Base-by-base conservation (phyloP, 257 asterid genomes). In the Solanum sparsipilum region DNA sequence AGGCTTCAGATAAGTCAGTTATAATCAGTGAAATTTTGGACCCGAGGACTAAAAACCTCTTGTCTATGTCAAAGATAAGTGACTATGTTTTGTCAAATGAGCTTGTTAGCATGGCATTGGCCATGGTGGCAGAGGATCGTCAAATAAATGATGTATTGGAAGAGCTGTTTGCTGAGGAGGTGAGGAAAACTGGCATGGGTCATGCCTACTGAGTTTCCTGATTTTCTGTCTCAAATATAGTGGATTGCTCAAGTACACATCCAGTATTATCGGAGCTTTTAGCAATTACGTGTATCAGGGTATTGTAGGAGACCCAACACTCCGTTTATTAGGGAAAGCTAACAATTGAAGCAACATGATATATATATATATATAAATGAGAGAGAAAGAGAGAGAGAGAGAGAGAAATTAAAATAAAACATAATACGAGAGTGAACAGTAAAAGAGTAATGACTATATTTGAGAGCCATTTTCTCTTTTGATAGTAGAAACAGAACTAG, bases 121-220 rank as follows among this genome's bases (percentile, higher is more conserved):
- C 98, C 86, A 94, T 96, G 98, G 98, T 96, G 83, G 95, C 98
- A 67, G 98, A 96, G 89, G 98, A 96, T 90, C 96, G 98, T 86
- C 98, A 94, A 93, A 96, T 96, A 87, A 96, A 96, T 71, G 93
- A 94, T 87, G 98, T 96, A 75, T 87, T 96, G 85, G 98, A 96
- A 89, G 98, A 96, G 92, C 98, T 94, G 89, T 96, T 96, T 35
- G 98, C 98, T 44, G 98, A 96, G 92, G 98, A 96, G 98, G 98
- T 96, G 91, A 34, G 86, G 35, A n/a, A 29, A 13, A 27, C 84
- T 79, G 85, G 85, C 85, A 46, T 27, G 25, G 32, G 36, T 44
- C 65, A 44, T 48, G 85, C 70, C 67, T 81, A 46, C 41, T 9
- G 27, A 25, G 41, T 81, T 79, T 48, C 68, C 25, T 81, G 85